Evolutionary conservation across 1,139 yeast genomes (phyloP).

Genomic region (Tardiomyces blankii): DNA sequence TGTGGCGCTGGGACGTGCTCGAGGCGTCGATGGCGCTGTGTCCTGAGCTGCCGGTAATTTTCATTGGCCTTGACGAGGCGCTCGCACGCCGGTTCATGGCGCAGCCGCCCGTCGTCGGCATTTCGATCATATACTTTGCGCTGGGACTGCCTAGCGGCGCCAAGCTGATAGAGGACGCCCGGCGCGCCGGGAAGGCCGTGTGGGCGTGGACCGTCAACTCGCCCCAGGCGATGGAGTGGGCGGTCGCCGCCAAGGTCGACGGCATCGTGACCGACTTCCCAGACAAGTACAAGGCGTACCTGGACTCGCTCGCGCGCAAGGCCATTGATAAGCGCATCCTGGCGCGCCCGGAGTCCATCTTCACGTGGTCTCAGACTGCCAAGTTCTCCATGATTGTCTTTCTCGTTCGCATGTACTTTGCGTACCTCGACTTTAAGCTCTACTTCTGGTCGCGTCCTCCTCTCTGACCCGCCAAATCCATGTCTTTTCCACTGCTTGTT

Average conservation of each 20-base stretch:
- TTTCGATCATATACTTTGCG: constrained; percentile 32
- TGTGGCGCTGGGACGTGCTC: constrained; percentile 67
- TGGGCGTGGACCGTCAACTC: constrained; percentile 79
- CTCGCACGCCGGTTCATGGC: constrained; percentile 26
- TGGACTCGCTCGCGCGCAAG: neutral
- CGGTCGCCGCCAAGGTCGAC: constrained; percentile 37
- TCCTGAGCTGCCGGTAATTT: constrained; percentile 37
- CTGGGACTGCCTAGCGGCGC: constrained; percentile 34
- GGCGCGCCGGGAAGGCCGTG: constrained; percentile 38
- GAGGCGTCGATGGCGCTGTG: constrained; percentile 36
- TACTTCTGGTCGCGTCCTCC: too few relatives aligned
- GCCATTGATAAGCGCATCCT: too few relatives aligned
- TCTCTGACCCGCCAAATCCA: neutral
- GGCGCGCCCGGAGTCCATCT: too few relatives aligned
- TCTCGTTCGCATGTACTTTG: too few relatives aligned
- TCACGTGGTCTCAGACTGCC: too few relatives aligned
- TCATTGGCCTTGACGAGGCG: constrained; percentile 38
- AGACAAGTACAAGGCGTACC: constrained; percentile 8
- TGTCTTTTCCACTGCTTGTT: too few relatives aligned
- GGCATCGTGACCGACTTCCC: constrained; percentile 61
- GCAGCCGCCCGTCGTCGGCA: constrained; percentile 30
- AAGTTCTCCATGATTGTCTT: too few relatives aligned
- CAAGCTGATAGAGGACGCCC: constrained; percentile 25
- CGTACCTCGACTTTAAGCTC: too few relatives aligned
- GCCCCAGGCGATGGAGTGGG: constrained; percentile 31